phyloP scores from a whole-genome alignment of 371 early-diverging fungal species.

The Mortierella sp. region DNA sequence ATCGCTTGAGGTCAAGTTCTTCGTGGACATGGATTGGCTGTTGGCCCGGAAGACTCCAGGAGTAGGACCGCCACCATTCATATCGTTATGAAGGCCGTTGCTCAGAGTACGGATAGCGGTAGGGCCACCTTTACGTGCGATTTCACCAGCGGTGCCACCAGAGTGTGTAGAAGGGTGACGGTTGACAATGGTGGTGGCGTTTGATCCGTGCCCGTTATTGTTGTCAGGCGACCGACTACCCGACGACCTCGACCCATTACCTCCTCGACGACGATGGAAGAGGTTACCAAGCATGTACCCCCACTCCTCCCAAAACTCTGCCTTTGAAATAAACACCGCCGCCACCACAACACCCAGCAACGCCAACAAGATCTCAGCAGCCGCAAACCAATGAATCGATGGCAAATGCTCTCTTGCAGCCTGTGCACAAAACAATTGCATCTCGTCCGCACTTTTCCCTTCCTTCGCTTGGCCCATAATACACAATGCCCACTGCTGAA shows the following conservation, averaged over 20 bases:
- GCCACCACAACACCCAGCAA: slow-evolving; percentile 40
- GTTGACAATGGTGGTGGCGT: not conserved
- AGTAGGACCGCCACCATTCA: not conserved
- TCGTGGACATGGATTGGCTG: slow-evolving; percentile 16
- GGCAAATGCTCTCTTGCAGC: slow-evolving; percentile 18
- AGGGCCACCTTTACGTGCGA: not conserved
- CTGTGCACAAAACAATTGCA: slow-evolving; percentile 33
- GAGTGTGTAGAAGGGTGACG: slow-evolving; percentile 4
- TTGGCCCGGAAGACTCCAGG: slow-evolving; percentile 7
- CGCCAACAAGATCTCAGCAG: slow-evolving; percentile 47
- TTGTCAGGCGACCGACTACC: slow-evolving; percentile 32
- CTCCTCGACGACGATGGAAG: slow-evolving; percentile 11
- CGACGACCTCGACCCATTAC: slow-evolving; percentile 25
- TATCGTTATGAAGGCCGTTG: not conserved
- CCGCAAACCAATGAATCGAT: slow-evolving; percentile 45
- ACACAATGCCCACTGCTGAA: slow-evolving; percentile 26
- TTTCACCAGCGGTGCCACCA: not conserved
- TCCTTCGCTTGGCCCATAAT: not conserved
- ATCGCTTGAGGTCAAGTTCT: slow-evolving; percentile 12
- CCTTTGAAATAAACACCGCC: slow-evolving; percentile 40
- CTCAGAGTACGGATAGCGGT: not conserved
- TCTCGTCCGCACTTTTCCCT: slow-evolving; percentile 30
- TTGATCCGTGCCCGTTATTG: not conserved
- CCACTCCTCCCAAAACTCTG: slow-evolving; percentile 58
- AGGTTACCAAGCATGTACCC: slow-evolving; percentile 32